Evolutionary conservation across 768 basidiomycete genomes (phyloP).

Genomic region (Suillus plorans): DNA sequence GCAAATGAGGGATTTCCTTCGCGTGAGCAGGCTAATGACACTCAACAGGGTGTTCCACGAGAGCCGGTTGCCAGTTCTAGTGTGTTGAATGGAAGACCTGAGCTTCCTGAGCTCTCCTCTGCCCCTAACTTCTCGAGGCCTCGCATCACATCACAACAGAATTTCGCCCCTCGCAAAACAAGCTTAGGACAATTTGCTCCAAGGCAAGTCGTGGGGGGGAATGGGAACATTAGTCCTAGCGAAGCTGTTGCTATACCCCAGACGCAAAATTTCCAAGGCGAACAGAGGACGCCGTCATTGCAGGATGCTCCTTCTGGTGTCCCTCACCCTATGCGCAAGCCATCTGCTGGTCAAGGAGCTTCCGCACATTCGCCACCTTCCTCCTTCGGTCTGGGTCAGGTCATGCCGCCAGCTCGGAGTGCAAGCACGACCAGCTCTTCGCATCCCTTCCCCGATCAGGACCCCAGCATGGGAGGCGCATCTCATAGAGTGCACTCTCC

Average conservation of each 20-base stretch:
- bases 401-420: constrained; percentile 40
- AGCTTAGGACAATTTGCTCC: constrained; percentile 4
- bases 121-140: constrained; percentile 8
- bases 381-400: constrained; percentile 36
- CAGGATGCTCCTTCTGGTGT: constrained; percentile 19
- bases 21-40: background rate
- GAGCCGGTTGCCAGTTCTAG: background rate
- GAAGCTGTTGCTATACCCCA: constrained; percentile 9
- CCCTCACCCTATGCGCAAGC: constrained; percentile 23
- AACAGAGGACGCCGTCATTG: constrained; percentile 18
- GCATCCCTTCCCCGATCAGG: constrained; percentile 24
- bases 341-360: constrained; percentile 18
- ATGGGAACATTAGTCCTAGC: constrained; percentile 7
- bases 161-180: constrained; percentile 7
- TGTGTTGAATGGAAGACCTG: background rate
- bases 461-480: constrained; percentile 17
- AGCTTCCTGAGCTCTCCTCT: background rate
- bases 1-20: background rate
- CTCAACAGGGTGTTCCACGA: background rate
- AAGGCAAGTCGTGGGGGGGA: constrained; percentile 7
- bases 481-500: constrained; percentile 20
- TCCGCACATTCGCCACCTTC: constrained; percentile 26
- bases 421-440: constrained; percentile 30
- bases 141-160: constrained; percentile 7
- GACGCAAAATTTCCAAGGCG: constrained; percentile 5